Base-by-base conservation (phyloP, 2,329 filamentous ascomycete genomes). In the Calonectria honghensis region DNA sequence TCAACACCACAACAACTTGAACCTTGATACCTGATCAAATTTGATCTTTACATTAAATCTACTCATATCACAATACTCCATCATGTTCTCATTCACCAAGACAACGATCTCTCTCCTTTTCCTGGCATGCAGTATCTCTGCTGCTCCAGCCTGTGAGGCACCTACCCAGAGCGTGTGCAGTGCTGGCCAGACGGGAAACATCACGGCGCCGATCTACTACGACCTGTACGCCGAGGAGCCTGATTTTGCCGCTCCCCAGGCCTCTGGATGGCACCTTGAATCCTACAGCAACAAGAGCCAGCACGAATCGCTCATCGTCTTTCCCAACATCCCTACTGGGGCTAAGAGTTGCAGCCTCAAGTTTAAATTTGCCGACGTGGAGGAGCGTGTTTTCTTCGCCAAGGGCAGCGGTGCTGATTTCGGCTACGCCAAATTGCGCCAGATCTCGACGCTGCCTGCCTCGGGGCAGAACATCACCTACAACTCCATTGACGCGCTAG, bases 261-360 rank as follows among this genome's bases (percentile, higher is more conserved):
- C 57, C 14, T 29, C 35, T 18, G 57, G 57, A 9, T 63, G 57
- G 57, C 57, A 63, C 24, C 35, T 63, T 18, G 57, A 63, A 63
- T 24, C 57, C 35, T 63, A 63, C 57, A 29, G 16, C 57, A 41
- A 63, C 35, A 63, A 41, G 35, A 63, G 57, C 37, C 37, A 41
- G 37, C 57, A 63, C 57, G 57, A 63, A 18, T 39, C 39, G 4
- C 57, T 63, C 3, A 13, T 63, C 10, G n/a, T 41, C 24, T 63
- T 63, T 16, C 57, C 57, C 57, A 29, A 24, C 14, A 9, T 63
- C 6, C 57, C 57, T 24, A 31, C 57, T 2, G 57, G 57, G 4
- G 35, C 57, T 24, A 63, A 39, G 24, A 63, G 7, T 14, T 63
- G 57, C 57, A 18, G 13, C 14, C 24, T 63, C 57, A 63, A 41